phyloP scores from a whole-genome alignment of 768 basidiomycete genomes.

The Hygrocybe punicea region DNA sequence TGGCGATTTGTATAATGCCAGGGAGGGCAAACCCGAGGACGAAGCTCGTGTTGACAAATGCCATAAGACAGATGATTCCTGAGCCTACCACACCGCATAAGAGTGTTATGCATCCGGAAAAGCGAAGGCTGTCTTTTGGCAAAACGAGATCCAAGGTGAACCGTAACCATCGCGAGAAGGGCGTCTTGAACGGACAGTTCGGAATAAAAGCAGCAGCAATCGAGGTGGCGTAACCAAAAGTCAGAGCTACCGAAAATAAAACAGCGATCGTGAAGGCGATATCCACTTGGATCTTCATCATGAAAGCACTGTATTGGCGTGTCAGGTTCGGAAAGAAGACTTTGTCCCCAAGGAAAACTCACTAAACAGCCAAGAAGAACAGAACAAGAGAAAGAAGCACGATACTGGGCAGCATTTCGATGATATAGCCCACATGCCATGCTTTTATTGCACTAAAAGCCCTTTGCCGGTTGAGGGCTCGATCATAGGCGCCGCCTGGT shows the following conservation, averaged over 20 bases:
- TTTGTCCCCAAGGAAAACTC: slow-evolving; percentile 1
- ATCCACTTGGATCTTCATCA: too few relatives aligned
- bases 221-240: slow-evolving; percentile 6
- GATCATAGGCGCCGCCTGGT: slow-evolving; percentile 11
- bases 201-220: slow-evolving; percentile 13
- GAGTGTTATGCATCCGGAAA: too few relatives aligned
- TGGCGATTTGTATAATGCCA: too few relatives aligned
- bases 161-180: slow-evolving; percentile 13
- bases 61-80: too few relatives aligned
- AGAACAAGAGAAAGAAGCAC: slow-evolving; percentile 10
- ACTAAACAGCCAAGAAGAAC: slow-evolving; percentile 16
- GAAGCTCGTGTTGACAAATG: too few relatives aligned
- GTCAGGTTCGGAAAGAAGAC: not conserved
- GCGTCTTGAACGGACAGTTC: slow-evolving; percentile 14
- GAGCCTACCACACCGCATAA: too few relatives aligned
- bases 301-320: too few relatives aligned
- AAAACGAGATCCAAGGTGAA: not conserved
- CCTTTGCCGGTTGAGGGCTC: slow-evolving; percentile 13
- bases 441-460: slow-evolving; percentile 11
- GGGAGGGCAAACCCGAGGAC: too few relatives aligned
- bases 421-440: slow-evolving; percentile 13
- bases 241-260: not conserved
- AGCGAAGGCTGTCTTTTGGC: too few relatives aligned
- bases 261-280: too few relatives aligned
- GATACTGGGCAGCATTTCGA: slow-evolving; percentile 13